Percentiles rank a stretch among this genome's conserved stretches.
Conservation (phyloP, 2,329 filamentous ascomycete genomes). For the Beauveria asiatica region DNA sequence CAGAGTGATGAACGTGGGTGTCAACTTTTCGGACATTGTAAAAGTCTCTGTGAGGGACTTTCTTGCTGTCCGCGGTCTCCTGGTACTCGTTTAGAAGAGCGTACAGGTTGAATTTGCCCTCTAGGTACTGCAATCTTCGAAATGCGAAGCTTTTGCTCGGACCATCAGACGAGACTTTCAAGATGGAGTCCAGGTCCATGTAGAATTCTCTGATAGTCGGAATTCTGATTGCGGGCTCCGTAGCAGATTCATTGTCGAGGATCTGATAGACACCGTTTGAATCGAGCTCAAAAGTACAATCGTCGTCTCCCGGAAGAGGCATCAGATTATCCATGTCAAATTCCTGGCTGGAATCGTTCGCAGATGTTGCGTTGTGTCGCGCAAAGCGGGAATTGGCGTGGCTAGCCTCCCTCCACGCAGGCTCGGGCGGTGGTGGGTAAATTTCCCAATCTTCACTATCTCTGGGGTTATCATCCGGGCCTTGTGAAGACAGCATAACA, state of each 20-base stretch:
- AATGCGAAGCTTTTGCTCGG: conserved; percentile 97
- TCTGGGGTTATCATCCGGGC: conserved; percentile 76
- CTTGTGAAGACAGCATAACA: conserved; percentile 75
- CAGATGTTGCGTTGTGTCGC: conserved; percentile 65
- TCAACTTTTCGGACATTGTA: conserved; percentile 99
- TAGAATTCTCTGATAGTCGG: conserved; percentile 93
- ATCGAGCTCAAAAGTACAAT: conserved; percentile 72
- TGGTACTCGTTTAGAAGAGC: conserved; percentile 92
- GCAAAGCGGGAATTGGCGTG: conserved; percentile 29
- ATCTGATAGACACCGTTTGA: conserved; percentile 86
- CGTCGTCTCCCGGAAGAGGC: conserved; percentile 62
- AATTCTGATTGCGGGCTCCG: conserved; percentile 68
- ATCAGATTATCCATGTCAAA: conserved; percentile 74
- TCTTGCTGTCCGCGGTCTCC: conserved; percentile 95
- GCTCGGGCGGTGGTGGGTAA: conserved; percentile 85
- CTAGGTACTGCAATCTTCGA: conserved; percentile 84
- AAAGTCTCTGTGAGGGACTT: conserved; percentile 94
- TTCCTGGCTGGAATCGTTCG: conserved; percentile 84
- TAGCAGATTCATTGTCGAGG: conserved; percentile 59
- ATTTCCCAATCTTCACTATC: conserved; percentile 77
- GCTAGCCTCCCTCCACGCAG: conserved; percentile 58
- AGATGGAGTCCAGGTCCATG: conserved; percentile 80
- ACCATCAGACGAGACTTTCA: conserved; percentile 86
- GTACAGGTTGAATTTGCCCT: conserved; percentile 96
- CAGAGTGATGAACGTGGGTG: conserved; percentile 97